Evolutionary conservation across 1,139 yeast genomes (phyloP).

Genomic region (Debaryomyces sp.): DNA sequence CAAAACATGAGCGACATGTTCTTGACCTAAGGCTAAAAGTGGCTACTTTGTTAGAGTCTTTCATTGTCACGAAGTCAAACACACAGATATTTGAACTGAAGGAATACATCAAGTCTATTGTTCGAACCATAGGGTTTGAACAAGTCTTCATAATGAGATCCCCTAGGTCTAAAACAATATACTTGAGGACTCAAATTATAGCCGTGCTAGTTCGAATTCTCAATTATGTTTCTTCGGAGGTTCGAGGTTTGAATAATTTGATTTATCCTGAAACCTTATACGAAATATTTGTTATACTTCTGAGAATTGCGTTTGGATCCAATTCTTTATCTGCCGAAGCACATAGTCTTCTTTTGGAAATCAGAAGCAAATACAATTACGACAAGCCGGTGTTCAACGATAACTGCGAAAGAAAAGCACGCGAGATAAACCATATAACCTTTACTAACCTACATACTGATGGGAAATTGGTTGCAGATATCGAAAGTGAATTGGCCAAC

Average conservation of each 20-base stretch:
- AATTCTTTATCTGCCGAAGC: constrained; percentile 43
- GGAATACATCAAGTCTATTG: constrained; percentile 45
- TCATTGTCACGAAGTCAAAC: constrained; percentile 34
- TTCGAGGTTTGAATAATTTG: constrained; percentile 31
- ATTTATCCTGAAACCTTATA: constrained; percentile 47
- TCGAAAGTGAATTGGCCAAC: constrained; percentile 49
- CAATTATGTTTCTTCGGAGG: constrained; percentile 36
- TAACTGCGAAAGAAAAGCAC: constrained; percentile 44
- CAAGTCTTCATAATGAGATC: constrained; percentile 49
- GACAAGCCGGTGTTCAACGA: constrained; percentile 39
- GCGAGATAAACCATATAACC: constrained; percentile 40
- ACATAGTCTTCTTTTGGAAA: constrained; percentile 28
- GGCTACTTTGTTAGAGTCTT: constrained; percentile 47
- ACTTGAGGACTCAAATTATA: constrained; percentile 46
- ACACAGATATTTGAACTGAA: constrained; percentile 35
- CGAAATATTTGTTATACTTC: constrained; percentile 53
- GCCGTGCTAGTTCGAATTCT: constrained; percentile 37
- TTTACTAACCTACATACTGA: constrained; percentile 5
- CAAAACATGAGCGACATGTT: constrained; percentile 47
- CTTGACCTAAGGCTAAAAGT: constrained; percentile 43
- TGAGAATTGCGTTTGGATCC: constrained; percentile 60
- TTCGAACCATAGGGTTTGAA: constrained; percentile 52
- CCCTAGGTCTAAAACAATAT: constrained; percentile 50
- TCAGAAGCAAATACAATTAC: constrained; percentile 27
- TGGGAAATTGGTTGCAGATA: constrained; percentile 26